Conservation (phyloP, 1,284 basidiomycete species). For the Ustilago lituana region DNA sequence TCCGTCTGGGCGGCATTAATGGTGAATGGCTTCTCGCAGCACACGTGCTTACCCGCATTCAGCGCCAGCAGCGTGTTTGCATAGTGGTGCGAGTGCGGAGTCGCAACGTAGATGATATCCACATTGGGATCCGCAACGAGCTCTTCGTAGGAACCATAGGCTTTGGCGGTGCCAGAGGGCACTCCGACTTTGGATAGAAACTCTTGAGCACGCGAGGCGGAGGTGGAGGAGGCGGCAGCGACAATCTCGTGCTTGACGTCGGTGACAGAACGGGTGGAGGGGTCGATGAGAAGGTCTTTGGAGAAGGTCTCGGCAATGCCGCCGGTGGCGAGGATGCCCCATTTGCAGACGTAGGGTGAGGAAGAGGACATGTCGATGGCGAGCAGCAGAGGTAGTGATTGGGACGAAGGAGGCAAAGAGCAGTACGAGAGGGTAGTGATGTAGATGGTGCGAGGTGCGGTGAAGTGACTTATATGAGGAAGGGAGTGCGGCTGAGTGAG, state of each 20-base stretch:
- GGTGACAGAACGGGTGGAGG: constrained; percentile 72
- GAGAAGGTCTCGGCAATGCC: constrained; percentile 64
- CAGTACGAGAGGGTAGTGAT: too few relatives aligned
- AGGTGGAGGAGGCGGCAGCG: constrained; percentile 78
- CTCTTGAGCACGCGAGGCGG: constrained; percentile 75
- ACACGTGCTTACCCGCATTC: constrained; percentile 82
- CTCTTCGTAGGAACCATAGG: constrained; percentile 80
- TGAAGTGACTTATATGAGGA: too few relatives aligned
- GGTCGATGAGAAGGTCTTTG: constrained; percentile 67
- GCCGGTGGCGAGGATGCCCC: constrained; percentile 60
- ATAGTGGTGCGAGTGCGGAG: constrained; percentile 87
- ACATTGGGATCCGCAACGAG: constrained; percentile 77
- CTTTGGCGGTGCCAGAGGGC: constrained; percentile 73
- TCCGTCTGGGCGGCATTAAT: constrained; percentile 70
- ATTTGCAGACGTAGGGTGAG: constrained; percentile 35
- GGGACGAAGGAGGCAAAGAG: neutral
- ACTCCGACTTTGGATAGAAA: constrained; percentile 73
- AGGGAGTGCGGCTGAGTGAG: too few relatives aligned
- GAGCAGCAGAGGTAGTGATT: too few relatives aligned
- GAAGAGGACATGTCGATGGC: constrained; percentile 7
- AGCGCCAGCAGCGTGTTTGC: constrained; percentile 80
- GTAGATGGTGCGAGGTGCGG: too few relatives aligned
- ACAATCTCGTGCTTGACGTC: constrained; percentile 81
- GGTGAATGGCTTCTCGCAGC: constrained; percentile 68
- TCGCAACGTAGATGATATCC: constrained; percentile 72